Base-by-base conservation (phyloP, 805 yeast genomes). In the Jamesozyma piceae region DNA sequence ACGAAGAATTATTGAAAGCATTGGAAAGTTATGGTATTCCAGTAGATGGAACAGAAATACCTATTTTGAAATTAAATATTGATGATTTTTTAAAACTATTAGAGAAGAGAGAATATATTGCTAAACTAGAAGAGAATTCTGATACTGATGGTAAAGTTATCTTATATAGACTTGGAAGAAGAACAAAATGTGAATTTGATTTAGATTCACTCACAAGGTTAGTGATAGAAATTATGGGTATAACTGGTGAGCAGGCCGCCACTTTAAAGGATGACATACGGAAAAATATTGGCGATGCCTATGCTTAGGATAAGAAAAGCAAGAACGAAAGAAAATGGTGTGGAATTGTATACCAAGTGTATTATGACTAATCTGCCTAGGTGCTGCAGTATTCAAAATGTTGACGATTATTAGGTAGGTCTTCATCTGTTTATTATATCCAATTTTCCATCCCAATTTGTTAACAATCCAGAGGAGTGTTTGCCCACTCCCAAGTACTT, bases 21-120 rank as follows among this genome's bases (percentile, higher is more conserved):
- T 28, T 59, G 26, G 43, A 31, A n/a, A 37, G 39, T 13, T 60
- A 55, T 42, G 65, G 64, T 9, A 44, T 60, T 5, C 60, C 61
- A 1, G 42, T 43, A 2, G 58, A 59, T 35, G 62, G 59, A 8
- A 45, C 45, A 15, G 36, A 37, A 10, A 58, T 57, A 21, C 61
- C 62, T 3, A 49, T 58, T 14, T n/a, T 59, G 15, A 45, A 53
- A 19, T 18, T 44, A 27, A 47, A 49, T 14, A 42, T 57, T 4
- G 54, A 47, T 5, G 63, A 57, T 15, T 41, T 59, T 29, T 35
- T 59, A 5, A 52, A 47, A 19, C 35, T 30, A 1, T 36, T 58
- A 1, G 61, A 52, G 26, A 48, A 44, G 24, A 48, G 45, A 15
- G 61, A 59, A 24, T 60, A 59, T 37, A 29, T 60, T 6, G 33